Evolutionary conservation across 164 flowering plant species (phyloP), one percentile per base, ranked within the genome.

Genomic region (Vitis labrusca): DNA sequence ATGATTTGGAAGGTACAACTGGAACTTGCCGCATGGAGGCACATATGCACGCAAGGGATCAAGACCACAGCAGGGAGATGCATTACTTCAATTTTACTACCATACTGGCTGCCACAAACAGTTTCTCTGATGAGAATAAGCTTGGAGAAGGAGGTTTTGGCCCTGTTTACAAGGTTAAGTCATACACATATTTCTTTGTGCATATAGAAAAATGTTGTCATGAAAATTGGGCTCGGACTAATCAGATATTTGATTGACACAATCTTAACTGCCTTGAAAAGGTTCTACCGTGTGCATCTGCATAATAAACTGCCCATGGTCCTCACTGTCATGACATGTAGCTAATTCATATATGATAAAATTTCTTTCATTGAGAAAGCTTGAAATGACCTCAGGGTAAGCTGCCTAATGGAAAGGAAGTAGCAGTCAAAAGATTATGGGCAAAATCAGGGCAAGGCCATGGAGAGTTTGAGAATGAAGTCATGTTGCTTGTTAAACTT

Each of bases 381-480:
- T 63, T 9, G 12, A 52, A 19, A 27, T 29, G 19, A 2, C 54
- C 67, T 17, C 80, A 85, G 89, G 89, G 89, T 0, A 77, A 14
- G 37, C 61, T 83, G 27, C 65, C 48, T 1, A 49, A 77, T 29
- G 85, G 85, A 4, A 67, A 74, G 56, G 80, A 80, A 53, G 62
- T 85, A 37, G 89, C 89, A 11, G 85, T 85, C 2, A 85, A 85
- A 51, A 82, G 84, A 64, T 81, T 82, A 2, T 77, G 82, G 1
- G 30, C 12, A 49, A 69, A 44, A 27, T 83, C 89, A 0, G 65
- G 67, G 2, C 89, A 85, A 66, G 89, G 89, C 0, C 23, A 64
- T 5, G 60, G 76, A 53, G 86, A 81, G 66, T 85, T 81, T 66
- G 73, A 67, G 64, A 85, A 79, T 77, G 89, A 85, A 69, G 75